Evolutionary conservation across 2,329 filamentous ascomycete species (phyloP), one percentile per base, ranked within the genome.

Genomic region (Calonectria ilicicola): DNA sequence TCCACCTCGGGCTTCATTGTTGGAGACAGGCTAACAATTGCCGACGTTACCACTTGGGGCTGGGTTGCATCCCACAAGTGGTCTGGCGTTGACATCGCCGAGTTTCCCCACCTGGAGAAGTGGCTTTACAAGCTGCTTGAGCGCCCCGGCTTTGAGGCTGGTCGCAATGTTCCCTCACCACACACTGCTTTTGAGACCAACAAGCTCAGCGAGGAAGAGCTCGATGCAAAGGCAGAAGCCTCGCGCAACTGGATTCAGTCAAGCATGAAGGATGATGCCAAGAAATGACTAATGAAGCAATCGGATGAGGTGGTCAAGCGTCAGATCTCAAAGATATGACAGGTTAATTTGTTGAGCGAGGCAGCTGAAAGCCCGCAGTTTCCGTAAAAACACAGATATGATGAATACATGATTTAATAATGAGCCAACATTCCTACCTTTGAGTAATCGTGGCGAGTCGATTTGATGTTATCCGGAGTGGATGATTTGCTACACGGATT

Each of bases 41-140:
- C 94, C 2, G 95, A 98, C 82, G 94, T 98, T 72, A 88, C 94
- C 49, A 91, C 91, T 82, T 95, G 93, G 90, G 94, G 94, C 29
- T 97, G 95, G 95, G 88, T 96, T 5, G 87, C 91, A 5, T 66
- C 82, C 17, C 82, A 86, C 42, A 82, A 81, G 53, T 87, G 85
- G 85, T 76, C 83, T 3, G 85, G 84, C 42, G 63, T 87, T 51
- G 90, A 95, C 64, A 91, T 96, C 67, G 86, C 92, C 1, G 92
- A 95, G 72, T 97, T 96, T 84, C 94, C 95, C 3, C 82, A 90
- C 62, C 82, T 98, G 74, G 91, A 95, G 80, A 91, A 91, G 44
- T 98, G 95, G 95, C 88, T 96, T 74, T 90, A 94, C 77, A 89
- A 87, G 72, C 89, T 98, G 84, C 86, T 92, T 19, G 87, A 90